Conservation (phyloP, 2,329 filamentous ascomycete species). For the Coniochaeta hoffmannii region DNA sequence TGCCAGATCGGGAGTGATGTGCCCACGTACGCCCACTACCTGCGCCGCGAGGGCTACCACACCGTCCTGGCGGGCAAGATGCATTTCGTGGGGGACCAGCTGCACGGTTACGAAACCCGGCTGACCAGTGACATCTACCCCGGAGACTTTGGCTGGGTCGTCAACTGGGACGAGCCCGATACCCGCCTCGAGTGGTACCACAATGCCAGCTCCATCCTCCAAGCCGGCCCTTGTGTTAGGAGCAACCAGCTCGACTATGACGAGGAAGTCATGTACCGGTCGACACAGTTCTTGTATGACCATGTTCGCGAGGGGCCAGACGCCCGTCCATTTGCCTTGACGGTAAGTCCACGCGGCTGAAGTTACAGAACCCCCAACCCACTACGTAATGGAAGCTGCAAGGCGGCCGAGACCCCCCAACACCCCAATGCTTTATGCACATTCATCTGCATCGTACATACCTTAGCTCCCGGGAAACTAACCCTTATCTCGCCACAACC, state of each 20-base stretch:
- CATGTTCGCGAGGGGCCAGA: slow-evolving; percentile 73
- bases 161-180: slow-evolving; percentile 90
- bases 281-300: slow-evolving; percentile 84
- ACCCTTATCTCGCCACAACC: neutral
- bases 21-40: slow-evolving; percentile 88
- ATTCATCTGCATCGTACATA: neutral
- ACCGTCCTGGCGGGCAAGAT: slow-evolving; percentile 91
- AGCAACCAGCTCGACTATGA: slow-evolving; percentile 96
- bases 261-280: slow-evolving; percentile 91
- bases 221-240: slow-evolving; percentile 80
- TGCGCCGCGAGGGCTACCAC: slow-evolving; percentile 78
- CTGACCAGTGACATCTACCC: slow-evolving; percentile 96
- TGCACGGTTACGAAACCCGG: slow-evolving; percentile 88
- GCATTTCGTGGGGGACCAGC: slow-evolving; percentile 93
- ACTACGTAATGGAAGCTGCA: neutral
- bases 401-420: neutral
- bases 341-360: slow-evolving; percentile 31
- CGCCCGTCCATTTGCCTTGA: slow-evolving; percentile 76
- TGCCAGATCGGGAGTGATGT: slow-evolving; percentile 75
- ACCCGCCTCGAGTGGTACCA: slow-evolving; percentile 90
- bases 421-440: neutral
- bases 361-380: neutral
- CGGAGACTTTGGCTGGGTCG: slow-evolving; percentile 87
- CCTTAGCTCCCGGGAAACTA: slow-evolving; percentile 1
- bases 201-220: slow-evolving; percentile 87